phyloP scores from a whole-genome alignment of 768 basidiomycete genomes.

The Boletus rubropictus region DNA sequence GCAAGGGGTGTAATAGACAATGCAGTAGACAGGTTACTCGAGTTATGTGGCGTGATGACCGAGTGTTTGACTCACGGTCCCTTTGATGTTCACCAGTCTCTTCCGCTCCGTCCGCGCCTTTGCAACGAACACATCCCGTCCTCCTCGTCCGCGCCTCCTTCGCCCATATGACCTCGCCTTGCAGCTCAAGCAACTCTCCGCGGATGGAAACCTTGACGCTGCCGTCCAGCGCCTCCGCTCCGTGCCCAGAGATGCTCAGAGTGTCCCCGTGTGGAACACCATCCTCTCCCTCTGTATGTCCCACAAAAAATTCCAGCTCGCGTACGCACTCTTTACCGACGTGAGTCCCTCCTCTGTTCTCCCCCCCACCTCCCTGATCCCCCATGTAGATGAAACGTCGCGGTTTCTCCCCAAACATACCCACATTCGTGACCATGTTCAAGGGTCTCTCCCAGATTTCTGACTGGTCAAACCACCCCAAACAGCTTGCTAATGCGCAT shows the following conservation, averaged over 20 bases:
- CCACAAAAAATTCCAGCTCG: conserved; percentile 49
- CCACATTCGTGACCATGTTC: conserved; percentile 69
- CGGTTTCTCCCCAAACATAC: conserved; percentile 60
- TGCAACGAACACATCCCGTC: not conserved
- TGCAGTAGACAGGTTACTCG: too few species aligned
- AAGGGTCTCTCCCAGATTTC: conserved; percentile 56
- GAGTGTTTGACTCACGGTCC: conserved; percentile 4
- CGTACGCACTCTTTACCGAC: conserved; percentile 63
- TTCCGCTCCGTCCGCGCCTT: conserved; percentile 4
- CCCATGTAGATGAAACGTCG: conserved; percentile 73
- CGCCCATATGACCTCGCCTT: conserved; percentile 57
- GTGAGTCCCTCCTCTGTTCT: conserved; percentile 35
- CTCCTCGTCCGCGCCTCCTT: conserved; percentile 34
- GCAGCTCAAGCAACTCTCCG: conserved; percentile 54
- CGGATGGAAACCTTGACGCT: conserved; percentile 49
- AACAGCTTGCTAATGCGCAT: conserved; percentile 59
- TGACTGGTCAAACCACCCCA: conserved; percentile 51
- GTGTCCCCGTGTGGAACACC: conserved; percentile 73
- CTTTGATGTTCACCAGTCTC: conserved; percentile 14
- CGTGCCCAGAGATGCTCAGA: conserved; percentile 68
- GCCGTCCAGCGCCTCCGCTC: conserved; percentile 65
- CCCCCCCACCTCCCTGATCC: conserved; percentile 13
- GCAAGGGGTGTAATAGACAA: conserved; percentile 10
- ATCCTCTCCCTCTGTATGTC: conserved; percentile 63
- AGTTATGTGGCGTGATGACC: not conserved